Percentiles rank a stretch among this genome's conserved stretches.
Evolutionary conservation across 177 flowering plant genomes (phyloP).

Genomic region (Vitis hybrid): DNA sequence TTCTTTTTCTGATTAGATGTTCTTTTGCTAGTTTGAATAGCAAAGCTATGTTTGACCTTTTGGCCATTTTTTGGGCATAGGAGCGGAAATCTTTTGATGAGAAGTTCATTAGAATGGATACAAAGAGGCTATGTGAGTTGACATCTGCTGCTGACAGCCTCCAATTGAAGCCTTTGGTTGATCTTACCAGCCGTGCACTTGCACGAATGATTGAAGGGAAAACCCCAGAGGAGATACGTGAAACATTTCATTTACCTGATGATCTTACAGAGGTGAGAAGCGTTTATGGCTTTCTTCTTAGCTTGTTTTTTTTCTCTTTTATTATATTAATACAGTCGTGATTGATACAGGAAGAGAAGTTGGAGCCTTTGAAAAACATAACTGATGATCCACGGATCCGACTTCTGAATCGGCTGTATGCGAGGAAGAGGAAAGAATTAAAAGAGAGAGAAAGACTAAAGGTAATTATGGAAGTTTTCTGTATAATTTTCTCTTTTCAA

Average conservation of each 20-base stretch:
- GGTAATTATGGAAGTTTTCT: conserved; percentile 26
- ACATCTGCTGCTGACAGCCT: conserved; percentile 95
- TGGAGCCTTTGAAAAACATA: conserved; percentile 79
- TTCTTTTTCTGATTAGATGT: background rate
- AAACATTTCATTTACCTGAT: conserved; percentile 85
- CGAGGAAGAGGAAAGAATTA: conserved; percentile 82
- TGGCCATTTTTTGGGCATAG: conserved; percentile 25
- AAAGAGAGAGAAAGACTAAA: conserved; percentile 72
- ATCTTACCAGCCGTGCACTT: conserved; percentile 91
- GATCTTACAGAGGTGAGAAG: conserved; percentile 85
- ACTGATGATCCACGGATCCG: conserved; percentile 89
- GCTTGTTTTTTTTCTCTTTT: conserved; percentile 10
- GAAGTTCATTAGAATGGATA: conserved; percentile 81
- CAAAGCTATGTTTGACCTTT: background rate
- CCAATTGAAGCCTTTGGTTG: conserved; percentile 84
- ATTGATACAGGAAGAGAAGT: conserved; percentile 69
- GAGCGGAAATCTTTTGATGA: conserved; percentile 89
- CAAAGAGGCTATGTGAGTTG: conserved; percentile 77
- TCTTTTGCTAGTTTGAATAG: background rate
- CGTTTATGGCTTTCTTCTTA: conserved; percentile 1
- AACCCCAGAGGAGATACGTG: conserved; percentile 91
- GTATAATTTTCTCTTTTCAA: too few relatives aligned
- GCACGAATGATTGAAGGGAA: conserved; percentile 95
- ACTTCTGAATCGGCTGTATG: conserved; percentile 78
- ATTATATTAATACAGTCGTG: too few relatives aligned